Base-by-base conservation (phyloP, 257 asterid genomes). In the Leonotis leonurus region DNA sequence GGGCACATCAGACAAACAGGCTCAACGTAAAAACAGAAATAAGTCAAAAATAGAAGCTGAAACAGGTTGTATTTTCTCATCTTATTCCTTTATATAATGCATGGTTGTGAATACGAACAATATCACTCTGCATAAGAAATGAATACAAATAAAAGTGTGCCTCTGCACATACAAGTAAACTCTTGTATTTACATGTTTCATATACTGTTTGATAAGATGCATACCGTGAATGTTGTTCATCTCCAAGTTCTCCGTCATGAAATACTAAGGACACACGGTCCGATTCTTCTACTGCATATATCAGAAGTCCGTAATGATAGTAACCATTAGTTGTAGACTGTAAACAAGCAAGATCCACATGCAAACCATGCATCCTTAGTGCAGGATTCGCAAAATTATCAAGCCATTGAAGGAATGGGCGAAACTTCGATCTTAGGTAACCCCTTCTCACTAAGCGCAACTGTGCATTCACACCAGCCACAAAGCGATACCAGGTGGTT, bases 381-480 rank as follows among this genome's bases (percentile, higher is more conserved):
- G 96, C 91, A 50, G 99, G 97, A 77, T 87, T 87, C 27, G 93
- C 97, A 67, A 83, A 78, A 68, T 83, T 75, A 54, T 85, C 95
- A 50, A 93, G 76, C 99, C 99, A 93, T 33, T 70, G 78, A 70
- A 87, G 82, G 63, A 86, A 85, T 24, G 88, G 84, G 27, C 85
- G 87, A 62, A 85, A 89, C 70, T 76, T 89, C 16, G 77, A 62
- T 50, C 84, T 75, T 32, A 93, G 89, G 79, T 88, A 85, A 62
- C 99, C 99, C 65, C 79, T 83, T 48, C 91, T 86, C 51, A 78
- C 96, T 83, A 93, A 71, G 44, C 97, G 97, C 73, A 93, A 78
- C 61, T 93, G 95, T n/a, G 95, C 95, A 77, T 93, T 93, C 83
- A 93, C 77, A 77, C 99, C 99, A 81, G 99, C 92, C 66, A 85